Evolutionary conservation across 441 rosid species (phyloP), one percentile per base, ranked within the genome.

Genomic region (Lepidium campestre): DNA sequence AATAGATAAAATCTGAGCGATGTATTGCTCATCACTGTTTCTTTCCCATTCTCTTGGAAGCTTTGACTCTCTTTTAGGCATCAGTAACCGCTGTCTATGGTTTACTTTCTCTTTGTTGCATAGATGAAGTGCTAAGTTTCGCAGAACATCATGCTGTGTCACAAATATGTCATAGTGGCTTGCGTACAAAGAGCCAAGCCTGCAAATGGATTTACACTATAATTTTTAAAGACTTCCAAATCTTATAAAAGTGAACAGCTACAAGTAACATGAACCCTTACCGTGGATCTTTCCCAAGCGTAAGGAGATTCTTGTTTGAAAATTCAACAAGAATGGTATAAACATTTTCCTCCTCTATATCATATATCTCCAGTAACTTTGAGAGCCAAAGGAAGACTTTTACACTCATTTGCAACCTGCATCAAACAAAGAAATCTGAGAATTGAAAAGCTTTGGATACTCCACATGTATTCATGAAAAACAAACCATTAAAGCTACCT

Each of bases 1-100:
- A 57, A 89, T 48, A 67, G 97, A 91, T 64, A 91, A 89, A 70
- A 85, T 82, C 48, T 79, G 91, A 55, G 97, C 96, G 25, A 69
- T 53, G 71, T 83, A 89, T 22, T 84, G 84, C 49, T 39, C 71
- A 47, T 78, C 93, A 1, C 71, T 77, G 76, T 84, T 79, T 67
- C 88, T 81, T 73, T 81, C 90, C 97, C 97, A 91, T 48, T 91
- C 92, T 78, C 74, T 83, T 32, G 97, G 96, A 62, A 87, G 73
- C 57, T 49, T 75, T 0, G 25, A 11, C 35, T 82, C 94, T 77
- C 90, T 83, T 70, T 71, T 78, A 1, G 96, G 90, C 97, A 91
- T 89, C 66, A 89, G 66, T 18, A 91, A 58, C 42, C 92, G 63
- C 45, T 65, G 57, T 59, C 89, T 72, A 8, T 61, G 73, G 65